Percentiles rank a stretch among this genome's conserved stretches.
phyloP scores from a whole-genome alignment of 805 yeast genomes.

The Cyberlindnera nakhonratchasimensis region DNA sequence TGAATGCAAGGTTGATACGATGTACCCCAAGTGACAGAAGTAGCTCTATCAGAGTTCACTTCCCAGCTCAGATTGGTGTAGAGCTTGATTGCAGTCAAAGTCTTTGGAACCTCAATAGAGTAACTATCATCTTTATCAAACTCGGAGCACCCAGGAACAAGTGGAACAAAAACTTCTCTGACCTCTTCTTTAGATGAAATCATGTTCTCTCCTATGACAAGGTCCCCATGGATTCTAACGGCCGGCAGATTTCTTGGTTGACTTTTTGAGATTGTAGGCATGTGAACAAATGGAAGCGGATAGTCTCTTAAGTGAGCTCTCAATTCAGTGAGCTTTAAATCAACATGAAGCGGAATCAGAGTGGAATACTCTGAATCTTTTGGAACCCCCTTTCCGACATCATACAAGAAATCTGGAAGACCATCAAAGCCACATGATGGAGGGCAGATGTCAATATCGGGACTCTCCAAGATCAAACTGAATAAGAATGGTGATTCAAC shows the following conservation, averaged over 20 bases:
- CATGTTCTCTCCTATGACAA: constrained; percentile 67
- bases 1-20: constrained; percentile 82
- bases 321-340: constrained; percentile 55
- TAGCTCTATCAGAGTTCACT: constrained; percentile 52
- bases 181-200: constrained; percentile 47
- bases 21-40: constrained; percentile 79
- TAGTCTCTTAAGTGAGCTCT: constrained; percentile 77
- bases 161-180: constrained; percentile 58
- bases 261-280: constrained; percentile 49
- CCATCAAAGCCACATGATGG: constrained; percentile 51
- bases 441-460: constrained; percentile 44
- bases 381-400: constrained; percentile 84
- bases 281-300: constrained; percentile 76
- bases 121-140: constrained; percentile 42
- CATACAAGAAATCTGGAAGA: constrained; percentile 59
- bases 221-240: constrained; percentile 52
- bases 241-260: constrained; percentile 29
- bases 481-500: constrained; percentile 50
- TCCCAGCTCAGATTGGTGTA: constrained; percentile 57
- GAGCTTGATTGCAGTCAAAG: constrained; percentile 71
- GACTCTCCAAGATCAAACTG: constrained; percentile 44
- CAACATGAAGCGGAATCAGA: constrained; percentile 59
- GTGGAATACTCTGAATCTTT: constrained; percentile 62
- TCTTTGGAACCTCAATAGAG: constrained; percentile 64
- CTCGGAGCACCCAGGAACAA: constrained; percentile 45